These are phyloP conservation scores for Desmodesmus armatus DNA, from an alignment of 139 green algal genomes.

Conservation along the genomic window DNA sequence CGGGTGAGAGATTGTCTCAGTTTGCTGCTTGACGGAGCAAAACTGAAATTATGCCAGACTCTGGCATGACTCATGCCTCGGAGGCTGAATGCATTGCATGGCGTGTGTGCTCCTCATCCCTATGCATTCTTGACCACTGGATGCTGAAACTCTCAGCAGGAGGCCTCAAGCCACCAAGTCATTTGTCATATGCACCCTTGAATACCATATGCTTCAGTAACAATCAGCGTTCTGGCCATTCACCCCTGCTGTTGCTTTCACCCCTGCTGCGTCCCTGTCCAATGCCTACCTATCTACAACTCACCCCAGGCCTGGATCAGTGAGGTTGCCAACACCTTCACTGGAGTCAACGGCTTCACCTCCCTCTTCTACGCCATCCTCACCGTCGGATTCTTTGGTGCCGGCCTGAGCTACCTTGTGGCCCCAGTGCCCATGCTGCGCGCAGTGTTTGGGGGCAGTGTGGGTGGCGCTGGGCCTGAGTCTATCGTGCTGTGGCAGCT, in stretches of 20 bases:
- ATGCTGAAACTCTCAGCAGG: too few species aligned
- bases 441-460: constrained; percentile 17
- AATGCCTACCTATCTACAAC: not conserved
- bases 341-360: constrained; percentile 1
- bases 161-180: too few species aligned
- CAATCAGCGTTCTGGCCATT: not conserved
- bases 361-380: constrained; percentile 5
- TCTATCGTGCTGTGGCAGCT: constrained; percentile 23
- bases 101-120: too few species aligned
- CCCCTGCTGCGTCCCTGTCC: too few species aligned
- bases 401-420: constrained; percentile 3
- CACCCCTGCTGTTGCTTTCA: not conserved
- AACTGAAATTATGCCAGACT: not conserved
- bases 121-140: too few species aligned
- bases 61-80: not conserved
- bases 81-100: too few species aligned
- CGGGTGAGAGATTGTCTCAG: too few species aligned
- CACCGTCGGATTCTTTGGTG: not conserved
- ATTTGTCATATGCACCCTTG: too few species aligned
- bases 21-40: too few species aligned
- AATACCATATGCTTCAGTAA: too few species aligned
- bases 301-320: not conserved
- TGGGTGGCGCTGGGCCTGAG: not conserved
- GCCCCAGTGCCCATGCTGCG: not conserved
- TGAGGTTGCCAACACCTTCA: constrained; percentile 14